Conservation (phyloP, 208 protist genomes). For the Crithidia acanthocephali region DNA sequence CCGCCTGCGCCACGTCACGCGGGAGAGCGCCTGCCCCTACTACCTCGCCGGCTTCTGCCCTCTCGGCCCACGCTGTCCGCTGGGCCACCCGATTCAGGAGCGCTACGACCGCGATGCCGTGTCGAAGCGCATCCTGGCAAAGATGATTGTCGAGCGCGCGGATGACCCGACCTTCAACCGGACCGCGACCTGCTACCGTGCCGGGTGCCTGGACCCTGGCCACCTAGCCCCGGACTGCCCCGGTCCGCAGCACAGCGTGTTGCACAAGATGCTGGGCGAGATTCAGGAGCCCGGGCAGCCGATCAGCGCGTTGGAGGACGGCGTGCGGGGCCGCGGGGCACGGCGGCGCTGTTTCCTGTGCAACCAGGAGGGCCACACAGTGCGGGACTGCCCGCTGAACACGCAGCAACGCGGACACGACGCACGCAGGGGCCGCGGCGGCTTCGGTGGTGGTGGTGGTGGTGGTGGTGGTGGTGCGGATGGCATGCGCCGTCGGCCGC, state of each 20-base stretch:
- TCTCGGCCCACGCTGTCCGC: constrained; percentile 93
- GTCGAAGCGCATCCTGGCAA: constrained; percentile 61
- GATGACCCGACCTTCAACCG: constrained; percentile 78
- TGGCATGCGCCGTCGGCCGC: constrained; percentile 25
- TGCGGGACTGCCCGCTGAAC: constrained; percentile 80
- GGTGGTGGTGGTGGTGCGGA: constrained; percentile 8
- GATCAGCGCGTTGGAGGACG: constrained; percentile 47
- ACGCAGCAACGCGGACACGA: constrained; percentile 34
- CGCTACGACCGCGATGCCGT: constrained; percentile 77
- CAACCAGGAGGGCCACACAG: constrained; percentile 75
- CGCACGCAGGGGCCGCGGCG: constrained; percentile 25
- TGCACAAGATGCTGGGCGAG: constrained; percentile 61
- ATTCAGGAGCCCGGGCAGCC: constrained; percentile 82
- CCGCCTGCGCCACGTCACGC: constrained; percentile 85
- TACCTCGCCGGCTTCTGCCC: constrained; percentile 97
- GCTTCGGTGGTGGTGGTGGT: constrained; percentile 8
- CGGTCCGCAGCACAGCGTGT: constrained; percentile 61
- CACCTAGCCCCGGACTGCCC: constrained; percentile 87
- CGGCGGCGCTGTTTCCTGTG: constrained; percentile 82
- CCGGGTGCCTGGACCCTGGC: constrained; percentile 84
- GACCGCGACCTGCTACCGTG: constrained; percentile 76
- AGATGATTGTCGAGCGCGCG: constrained; percentile 72
- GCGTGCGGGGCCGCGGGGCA: constrained; percentile 35
- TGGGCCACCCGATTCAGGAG: constrained; percentile 91
- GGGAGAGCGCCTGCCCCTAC: constrained; percentile 77